A percentile compares a stretch with the other conserved stretches of the same genome.
Conservation (phyloP, 2,329 filamentous ascomycete genomes). For the Lasiodiplodia sp. region DNA sequence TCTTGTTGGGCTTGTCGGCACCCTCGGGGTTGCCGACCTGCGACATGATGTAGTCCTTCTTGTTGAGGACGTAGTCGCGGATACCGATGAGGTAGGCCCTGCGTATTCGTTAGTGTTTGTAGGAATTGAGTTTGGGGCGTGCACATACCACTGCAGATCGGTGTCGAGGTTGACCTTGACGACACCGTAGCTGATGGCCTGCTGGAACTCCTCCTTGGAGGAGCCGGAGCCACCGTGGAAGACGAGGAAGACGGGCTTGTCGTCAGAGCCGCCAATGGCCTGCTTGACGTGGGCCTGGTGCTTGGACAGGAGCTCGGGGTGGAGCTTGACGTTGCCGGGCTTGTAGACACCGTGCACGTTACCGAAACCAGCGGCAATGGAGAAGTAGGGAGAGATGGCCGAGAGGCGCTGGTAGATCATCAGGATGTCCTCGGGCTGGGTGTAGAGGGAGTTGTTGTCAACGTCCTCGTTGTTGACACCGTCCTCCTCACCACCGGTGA, state of each 20-base stretch:
- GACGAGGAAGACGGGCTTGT: conserved; percentile 98
- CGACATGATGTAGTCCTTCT: conserved; percentile 90
- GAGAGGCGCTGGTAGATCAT: conserved; percentile 86
- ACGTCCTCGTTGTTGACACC: conserved; percentile 98
- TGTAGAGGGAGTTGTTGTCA: conserved; percentile 97
- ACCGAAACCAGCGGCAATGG: conserved; percentile 96
- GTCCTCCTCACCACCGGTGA: conserved; percentile 97
- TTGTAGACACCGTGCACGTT: conserved; percentile 99
- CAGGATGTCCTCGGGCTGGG: conserved; percentile 95
- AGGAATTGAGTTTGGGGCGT: too few relatives aligned
- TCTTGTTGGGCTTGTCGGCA: conserved; percentile 99
- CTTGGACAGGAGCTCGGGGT: conserved; percentile 94
- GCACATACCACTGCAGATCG: conserved; percentile 73
- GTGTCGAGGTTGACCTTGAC: conserved; percentile 99
- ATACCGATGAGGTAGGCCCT: conserved; percentile 85
- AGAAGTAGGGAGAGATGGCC: conserved; percentile 91
- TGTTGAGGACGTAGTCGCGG: conserved; percentile 91
- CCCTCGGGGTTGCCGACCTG: conserved; percentile 96
- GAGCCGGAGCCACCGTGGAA: conserved; percentile 98
- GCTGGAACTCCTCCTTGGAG: conserved; percentile 85
- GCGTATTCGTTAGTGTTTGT: conserved; percentile 41
- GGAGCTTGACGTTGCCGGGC: conserved; percentile 95
- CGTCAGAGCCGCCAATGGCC: conserved; percentile 72
- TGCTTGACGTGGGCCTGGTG: conserved; percentile 92
- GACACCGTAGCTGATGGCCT: conserved; percentile 91